Evolutionary conservation across 768 basidiomycete genomes (phyloP).

Genomic region (Boletus bicolor): DNA sequence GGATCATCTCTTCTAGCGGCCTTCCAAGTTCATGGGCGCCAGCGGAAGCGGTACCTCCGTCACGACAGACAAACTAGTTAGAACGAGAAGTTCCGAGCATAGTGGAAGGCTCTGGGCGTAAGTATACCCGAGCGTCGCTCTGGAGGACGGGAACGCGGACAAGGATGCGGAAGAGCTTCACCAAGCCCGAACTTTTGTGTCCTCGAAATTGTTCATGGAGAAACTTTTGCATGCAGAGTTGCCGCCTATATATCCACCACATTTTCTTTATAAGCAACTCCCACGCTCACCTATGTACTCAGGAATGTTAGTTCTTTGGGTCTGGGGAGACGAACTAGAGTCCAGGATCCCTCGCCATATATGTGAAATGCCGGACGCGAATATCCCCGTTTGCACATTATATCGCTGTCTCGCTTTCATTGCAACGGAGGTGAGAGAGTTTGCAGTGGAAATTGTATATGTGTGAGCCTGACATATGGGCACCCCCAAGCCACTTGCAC

Average conservation of each 20-base stretch:
- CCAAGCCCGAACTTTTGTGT: slow-evolving; percentile 94
- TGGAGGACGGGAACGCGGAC: slow-evolving; percentile 95
- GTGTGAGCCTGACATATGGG: no score
- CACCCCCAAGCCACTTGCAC: no score
- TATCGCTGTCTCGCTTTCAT: background rate
- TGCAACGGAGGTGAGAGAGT: background rate
- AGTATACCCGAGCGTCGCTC: slow-evolving; percentile 44
- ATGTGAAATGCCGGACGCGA: no score
- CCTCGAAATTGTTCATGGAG: slow-evolving; percentile 69
- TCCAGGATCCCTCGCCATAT: no score
- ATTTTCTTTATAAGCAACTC: slow-evolving; percentile 43
- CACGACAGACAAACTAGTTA: slow-evolving; percentile 41
- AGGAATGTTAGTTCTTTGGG: no score
- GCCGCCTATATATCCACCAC: slow-evolving; percentile 19
- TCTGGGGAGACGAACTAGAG: no score
- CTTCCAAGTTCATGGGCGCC: slow-evolving; percentile 61
- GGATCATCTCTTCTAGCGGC: slow-evolving; percentile 36
- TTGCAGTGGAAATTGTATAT: no score
- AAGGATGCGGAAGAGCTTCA: slow-evolving; percentile 77
- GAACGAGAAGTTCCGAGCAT: slow-evolving; percentile 38
- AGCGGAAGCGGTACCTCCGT: slow-evolving; percentile 69
- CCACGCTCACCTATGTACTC: slow-evolving; percentile 24
- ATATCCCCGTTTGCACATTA: no score
- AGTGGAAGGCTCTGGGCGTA: slow-evolving; percentile 33
- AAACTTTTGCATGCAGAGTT: background rate